Percentiles rank a stretch among this genome's conserved stretches.
These are phyloP conservation scores for Saccharomyces hybrid DNA, from an alignment of 1,139 yeast genomes.

Conservation along the genomic window DNA sequence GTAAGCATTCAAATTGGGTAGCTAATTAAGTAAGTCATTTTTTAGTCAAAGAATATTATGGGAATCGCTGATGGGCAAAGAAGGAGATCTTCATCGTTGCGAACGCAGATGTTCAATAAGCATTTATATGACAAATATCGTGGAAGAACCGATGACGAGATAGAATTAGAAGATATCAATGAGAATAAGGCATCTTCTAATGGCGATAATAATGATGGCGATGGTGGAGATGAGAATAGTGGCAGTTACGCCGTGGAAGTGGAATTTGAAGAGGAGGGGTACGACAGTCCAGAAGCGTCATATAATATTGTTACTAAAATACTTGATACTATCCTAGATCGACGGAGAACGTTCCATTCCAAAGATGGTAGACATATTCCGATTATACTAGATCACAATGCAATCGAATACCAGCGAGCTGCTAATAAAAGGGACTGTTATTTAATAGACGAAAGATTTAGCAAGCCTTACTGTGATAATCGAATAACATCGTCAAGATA, in stretches of 20 bases:
- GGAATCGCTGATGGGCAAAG: conserved; percentile 32
- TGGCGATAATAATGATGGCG: conserved; percentile 6
- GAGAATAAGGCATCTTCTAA: conserved; percentile 12
- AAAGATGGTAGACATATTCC: conserved; percentile 75
- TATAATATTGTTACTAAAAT: conserved; percentile 18
- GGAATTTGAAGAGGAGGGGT: conserved; percentile 11
- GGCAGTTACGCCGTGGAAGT: conserved; percentile 11
- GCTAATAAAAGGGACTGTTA: conserved; percentile 20
- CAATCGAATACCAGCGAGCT: conserved; percentile 15
- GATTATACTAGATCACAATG: conserved; percentile 38
- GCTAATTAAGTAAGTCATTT: not conserved
- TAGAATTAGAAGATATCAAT: conserved; percentile 27
- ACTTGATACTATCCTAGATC: conserved; percentile 29
- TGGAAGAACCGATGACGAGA: conserved; percentile 15
- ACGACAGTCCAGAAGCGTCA: conserved; percentile 9
- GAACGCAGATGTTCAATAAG: conserved; percentile 66
- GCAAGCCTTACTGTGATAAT: conserved; percentile 59
- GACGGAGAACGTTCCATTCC: conserved; percentile 34
- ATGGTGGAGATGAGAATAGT: conserved; percentile 7
- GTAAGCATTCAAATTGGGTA: not conserved
- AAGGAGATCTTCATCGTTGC: conserved; percentile 63
- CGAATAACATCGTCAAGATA: conserved; percentile 82
- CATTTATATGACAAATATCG: conserved; percentile 28
- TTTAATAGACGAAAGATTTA: conserved; percentile 56
- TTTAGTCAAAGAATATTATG: conserved; percentile 1